Evolutionary conservation across 2,329 filamentous ascomycete genomes (phyloP), one percentile per base, ranked within the genome.

Genomic region (Endoconidiophora laricicola): DNA sequence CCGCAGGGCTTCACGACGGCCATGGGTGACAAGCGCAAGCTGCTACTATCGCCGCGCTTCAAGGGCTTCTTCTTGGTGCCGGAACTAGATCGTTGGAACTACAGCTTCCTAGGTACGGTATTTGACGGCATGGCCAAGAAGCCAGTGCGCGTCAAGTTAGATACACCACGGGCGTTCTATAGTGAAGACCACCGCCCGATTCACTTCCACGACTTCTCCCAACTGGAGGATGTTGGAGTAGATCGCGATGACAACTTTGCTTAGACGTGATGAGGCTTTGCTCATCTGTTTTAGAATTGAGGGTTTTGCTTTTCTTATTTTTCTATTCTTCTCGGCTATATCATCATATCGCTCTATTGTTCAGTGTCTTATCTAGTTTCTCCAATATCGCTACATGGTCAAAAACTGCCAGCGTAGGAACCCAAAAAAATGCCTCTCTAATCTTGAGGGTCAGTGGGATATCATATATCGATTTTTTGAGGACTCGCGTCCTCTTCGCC

Each of bases 151-250:
- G 88, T 96, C 58, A 91, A 91, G 72, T 80, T 98, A 49, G 93
- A 96, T 65, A 93, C 86, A 41, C 91, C 91, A 16, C 66, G 81
- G 57, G 73, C 83, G 6, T 96, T 94, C 68, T 98, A 98, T 67
- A 88, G 83, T 61, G 87, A 88, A 59, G 74, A 87, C 59, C 93
- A 98, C 66, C 78, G 91, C 23, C 88, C 90, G 14, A 70, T 95
- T 50, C 91, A 98, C 68, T 98, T 98, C 75, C 83, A 90, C 63
- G 94, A 87, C 65, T 98, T 98, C 67, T 86, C 88, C 1, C 90
- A 98, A 70, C 67, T 98, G 62, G 91, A 98, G 68, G 90, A 98
- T 65, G 84, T 94, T 40, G 94, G 88, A 78, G 88, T 95, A 44
- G 91, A 98, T 65, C 74, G 87, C 59, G 78, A 78, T 56, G 90